Percentiles rank a stretch among this genome's conserved stretches.
Evolutionary conservation across 106 monocot genomes (phyloP).

Genomic region (Xerophyta viscosa): DNA sequence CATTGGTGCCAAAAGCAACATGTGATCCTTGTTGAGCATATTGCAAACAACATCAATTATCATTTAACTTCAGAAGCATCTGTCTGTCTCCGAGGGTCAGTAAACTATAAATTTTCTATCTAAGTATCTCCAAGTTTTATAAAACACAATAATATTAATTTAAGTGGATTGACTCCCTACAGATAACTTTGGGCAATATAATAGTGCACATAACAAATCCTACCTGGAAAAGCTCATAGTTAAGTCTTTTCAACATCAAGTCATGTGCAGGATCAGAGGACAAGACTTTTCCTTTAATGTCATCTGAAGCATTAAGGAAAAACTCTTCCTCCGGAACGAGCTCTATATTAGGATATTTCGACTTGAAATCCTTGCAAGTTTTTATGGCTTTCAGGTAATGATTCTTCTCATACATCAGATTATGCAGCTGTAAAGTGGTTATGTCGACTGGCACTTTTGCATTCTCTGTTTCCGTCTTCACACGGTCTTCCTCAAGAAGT

Average conservation of each 20-base stretch:
- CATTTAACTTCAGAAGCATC: too few relatives aligned
- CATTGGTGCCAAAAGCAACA: too few relatives aligned
- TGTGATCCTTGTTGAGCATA: too few relatives aligned
- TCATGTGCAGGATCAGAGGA: constrained; percentile 58
- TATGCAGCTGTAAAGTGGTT: constrained; percentile 86
- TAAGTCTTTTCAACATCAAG: constrained; percentile 94
- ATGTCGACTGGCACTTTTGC: constrained; percentile 92
- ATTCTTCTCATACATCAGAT: constrained; percentile 95
- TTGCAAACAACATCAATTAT: too few relatives aligned
- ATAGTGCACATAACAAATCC: too few relatives aligned
- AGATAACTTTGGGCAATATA: too few relatives aligned
- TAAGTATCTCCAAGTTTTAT: too few relatives aligned
- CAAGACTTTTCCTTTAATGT: constrained; percentile 51
- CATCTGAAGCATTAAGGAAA: constrained; percentile 51
- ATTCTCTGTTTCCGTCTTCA: constrained; percentile 79
- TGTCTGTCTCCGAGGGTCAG: too few relatives aligned
- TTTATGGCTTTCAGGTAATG: constrained; percentile 93
- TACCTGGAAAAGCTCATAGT: constrained; percentile 88
- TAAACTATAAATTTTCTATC: too few relatives aligned
- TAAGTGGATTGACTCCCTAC: too few relatives aligned
- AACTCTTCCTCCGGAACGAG: constrained; percentile 85
- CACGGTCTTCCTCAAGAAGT: constrained; percentile 79
- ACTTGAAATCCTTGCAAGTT: constrained; percentile 80
- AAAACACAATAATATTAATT: too few relatives aligned
- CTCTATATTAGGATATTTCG: constrained; percentile 82